phyloP scores from a whole-genome alignment of 352 stramenopile species.

The Lagenidium giganteum region DNA sequence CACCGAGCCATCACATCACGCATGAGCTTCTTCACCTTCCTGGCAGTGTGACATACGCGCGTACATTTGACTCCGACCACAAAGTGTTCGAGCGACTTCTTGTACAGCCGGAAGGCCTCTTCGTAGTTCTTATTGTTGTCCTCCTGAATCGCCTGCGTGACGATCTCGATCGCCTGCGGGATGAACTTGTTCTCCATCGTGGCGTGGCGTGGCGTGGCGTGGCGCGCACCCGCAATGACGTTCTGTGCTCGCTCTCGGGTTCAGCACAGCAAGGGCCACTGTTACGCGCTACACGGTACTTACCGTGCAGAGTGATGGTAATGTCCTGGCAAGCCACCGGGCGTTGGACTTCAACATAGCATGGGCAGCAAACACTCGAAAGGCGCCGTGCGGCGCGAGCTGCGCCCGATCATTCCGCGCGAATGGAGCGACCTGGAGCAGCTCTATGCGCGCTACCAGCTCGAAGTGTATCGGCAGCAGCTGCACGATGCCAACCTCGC shows the following conservation, averaged over 20 bases:
- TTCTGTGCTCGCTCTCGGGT: not conserved
- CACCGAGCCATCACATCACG: not conserved
- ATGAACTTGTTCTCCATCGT: slow-evolving; percentile 90
- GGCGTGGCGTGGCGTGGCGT: not conserved
- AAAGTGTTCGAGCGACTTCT: slow-evolving; percentile 87
- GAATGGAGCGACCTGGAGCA: slow-evolving; percentile 52
- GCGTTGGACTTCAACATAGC: slow-evolving; percentile 13
- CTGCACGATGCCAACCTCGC: too few relatives aligned
- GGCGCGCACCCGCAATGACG: not conserved
- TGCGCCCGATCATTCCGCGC: slow-evolving; percentile 38
- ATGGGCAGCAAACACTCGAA: slow-evolving; percentile 66
- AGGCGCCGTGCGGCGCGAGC: slow-evolving; percentile 22
- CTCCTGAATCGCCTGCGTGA: slow-evolving; percentile 82
- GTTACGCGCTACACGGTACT: slow-evolving; percentile 3
- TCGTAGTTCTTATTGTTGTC: slow-evolving; percentile 89
- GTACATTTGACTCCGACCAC: slow-evolving; percentile 87
- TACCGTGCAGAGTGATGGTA: slow-evolving; percentile 8
- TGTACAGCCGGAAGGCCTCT: slow-evolving; percentile 83
- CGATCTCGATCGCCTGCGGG: slow-evolving; percentile 87
- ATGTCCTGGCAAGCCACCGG: slow-evolving; percentile 1
- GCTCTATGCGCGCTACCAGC: slow-evolving; percentile 51
- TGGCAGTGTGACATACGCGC: slow-evolving; percentile 12
- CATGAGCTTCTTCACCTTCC: not conserved
- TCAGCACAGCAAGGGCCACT: not conserved
- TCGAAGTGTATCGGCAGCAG: slow-evolving; percentile 43